These are phyloP conservation scores for Penicillium roqueforti DNA, from an alignment of 495 filamentous ascomycete genomes.

Conservation along the genomic window DNA sequence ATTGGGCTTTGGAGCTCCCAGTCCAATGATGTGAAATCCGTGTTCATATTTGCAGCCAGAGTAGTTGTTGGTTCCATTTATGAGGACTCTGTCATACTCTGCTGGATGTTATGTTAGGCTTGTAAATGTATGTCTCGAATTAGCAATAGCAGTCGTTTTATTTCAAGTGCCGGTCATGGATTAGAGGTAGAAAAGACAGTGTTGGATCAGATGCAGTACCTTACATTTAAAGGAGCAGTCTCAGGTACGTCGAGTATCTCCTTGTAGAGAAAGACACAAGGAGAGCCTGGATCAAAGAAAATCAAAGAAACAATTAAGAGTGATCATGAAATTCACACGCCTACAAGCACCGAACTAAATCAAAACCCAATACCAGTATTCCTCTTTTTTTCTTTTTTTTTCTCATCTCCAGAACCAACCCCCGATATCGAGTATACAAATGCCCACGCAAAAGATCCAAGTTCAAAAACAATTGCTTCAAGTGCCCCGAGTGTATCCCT, in stretches of 20 bases:
- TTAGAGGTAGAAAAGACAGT: too few relatives aligned
- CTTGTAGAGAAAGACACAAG: neutral
- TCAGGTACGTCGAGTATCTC: too few relatives aligned
- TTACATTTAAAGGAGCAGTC: too few relatives aligned
- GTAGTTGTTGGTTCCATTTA: neutral
- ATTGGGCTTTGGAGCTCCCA: neutral
- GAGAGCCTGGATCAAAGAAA: neutral
- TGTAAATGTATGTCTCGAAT: too few relatives aligned
- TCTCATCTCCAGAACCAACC: neutral
- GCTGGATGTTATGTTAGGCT: neutral
- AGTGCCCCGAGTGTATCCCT: constrained; percentile 41
- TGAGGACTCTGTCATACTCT: neutral
- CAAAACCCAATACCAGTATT: too few relatives aligned
- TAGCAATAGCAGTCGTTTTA: too few relatives aligned
- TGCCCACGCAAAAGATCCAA: too few relatives aligned
- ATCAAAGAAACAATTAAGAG: too few relatives aligned
- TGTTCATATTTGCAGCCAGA: neutral
- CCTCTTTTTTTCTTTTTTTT: neutral
- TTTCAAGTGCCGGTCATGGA: too few relatives aligned
- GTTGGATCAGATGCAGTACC: too few relatives aligned
- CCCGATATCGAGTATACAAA: neutral
- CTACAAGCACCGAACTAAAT: neutral
- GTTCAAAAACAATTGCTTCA: too few relatives aligned
- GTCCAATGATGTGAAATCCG: neutral
- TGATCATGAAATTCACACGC: neutral